These are phyloP conservation scores for Kluyveromyces wickerhamii DNA, from an alignment of 805 yeast genomes.

Conservation along the genomic window DNA sequence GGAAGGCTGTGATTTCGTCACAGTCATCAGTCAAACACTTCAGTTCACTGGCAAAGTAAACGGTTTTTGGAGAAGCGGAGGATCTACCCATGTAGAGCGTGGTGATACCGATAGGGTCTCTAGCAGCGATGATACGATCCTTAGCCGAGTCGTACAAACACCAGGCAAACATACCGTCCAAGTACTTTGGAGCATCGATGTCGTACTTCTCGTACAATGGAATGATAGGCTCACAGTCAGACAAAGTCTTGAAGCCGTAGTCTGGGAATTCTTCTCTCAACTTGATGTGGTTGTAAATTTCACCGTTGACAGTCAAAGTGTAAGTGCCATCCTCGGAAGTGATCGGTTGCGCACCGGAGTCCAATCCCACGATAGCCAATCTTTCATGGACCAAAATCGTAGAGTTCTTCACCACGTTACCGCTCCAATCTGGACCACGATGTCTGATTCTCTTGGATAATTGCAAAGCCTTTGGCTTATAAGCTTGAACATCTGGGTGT, in stretches of 20 bases:
- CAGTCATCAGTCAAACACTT: slow-evolving; percentile 93
- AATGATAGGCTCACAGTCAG: slow-evolving; percentile 97
- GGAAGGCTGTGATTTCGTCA: slow-evolving; percentile 88
- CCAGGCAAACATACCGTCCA: slow-evolving; percentile 98
- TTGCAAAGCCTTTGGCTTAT: slow-evolving; percentile 83
- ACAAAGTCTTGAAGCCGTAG: slow-evolving; percentile 74
- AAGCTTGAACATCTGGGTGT: slow-evolving; percentile 70
- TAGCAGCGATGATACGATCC: slow-evolving; percentile 90
- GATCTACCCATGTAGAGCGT: slow-evolving; percentile 92
- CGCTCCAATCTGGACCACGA: slow-evolving; percentile 99
- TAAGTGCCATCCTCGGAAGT: slow-evolving; percentile 66
- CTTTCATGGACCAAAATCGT: slow-evolving; percentile 92
- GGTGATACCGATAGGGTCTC: slow-evolving; percentile 98
- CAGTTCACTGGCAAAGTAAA: slow-evolving; percentile 89
- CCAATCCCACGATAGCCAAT: slow-evolving; percentile 94
- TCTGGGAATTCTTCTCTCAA: slow-evolving; percentile 67
- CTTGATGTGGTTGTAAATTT: slow-evolving; percentile 93
- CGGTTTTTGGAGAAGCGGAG: slow-evolving; percentile 57
- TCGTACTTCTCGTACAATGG: slow-evolving; percentile 86
- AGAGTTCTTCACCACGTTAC: slow-evolving; percentile 69
- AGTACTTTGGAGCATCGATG: slow-evolving; percentile 79
- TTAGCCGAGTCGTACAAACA: slow-evolving; percentile 75
- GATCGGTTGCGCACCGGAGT: slow-evolving; percentile 97
- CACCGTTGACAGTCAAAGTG: slow-evolving; percentile 89
- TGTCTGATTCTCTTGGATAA: slow-evolving; percentile 91